These are phyloP conservation scores for Trifolium subterraneum DNA, from an alignment of 306 rosid genomes.

Conservation along the genomic window DNA sequence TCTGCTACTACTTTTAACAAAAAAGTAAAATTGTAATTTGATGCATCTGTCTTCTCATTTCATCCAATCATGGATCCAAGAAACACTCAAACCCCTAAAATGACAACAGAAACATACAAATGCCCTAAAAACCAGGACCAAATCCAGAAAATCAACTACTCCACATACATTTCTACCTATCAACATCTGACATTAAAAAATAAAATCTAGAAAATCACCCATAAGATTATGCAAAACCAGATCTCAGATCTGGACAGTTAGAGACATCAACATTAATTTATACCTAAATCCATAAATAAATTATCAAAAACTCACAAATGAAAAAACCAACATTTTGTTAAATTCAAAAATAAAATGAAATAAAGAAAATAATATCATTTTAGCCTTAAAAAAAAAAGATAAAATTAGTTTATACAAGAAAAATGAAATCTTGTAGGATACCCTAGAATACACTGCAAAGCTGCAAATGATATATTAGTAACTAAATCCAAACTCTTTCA, in stretches of 20 bases:
- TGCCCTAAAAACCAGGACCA: constrained; percentile 32
- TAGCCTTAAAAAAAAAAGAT: no score
- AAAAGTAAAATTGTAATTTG: background rate
- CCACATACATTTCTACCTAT: background rate
- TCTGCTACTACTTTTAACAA: no score
- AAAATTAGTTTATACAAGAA: background rate
- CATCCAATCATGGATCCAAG: background rate
- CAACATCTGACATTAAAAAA: background rate
- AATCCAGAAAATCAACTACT: background rate
- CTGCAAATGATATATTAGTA: background rate
- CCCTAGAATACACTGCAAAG: background rate
- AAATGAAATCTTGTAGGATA: background rate
- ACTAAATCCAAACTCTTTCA: background rate
- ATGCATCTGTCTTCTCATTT: background rate
- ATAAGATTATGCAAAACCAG: background rate
- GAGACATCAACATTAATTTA: background rate
- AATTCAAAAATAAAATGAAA: background rate
- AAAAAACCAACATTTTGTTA: background rate
- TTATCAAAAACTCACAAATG: background rate
- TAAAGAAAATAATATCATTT: no score
- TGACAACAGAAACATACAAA: background rate
- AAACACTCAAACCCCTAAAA: constrained; percentile 13
- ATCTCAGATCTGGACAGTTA: background rate
- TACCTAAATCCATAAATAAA: background rate
- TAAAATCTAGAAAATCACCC: background rate